These are phyloP conservation scores for Penicillium sp. DNA, from an alignment of 2,329 filamentous ascomycete species.

Conservation along the genomic window DNA sequence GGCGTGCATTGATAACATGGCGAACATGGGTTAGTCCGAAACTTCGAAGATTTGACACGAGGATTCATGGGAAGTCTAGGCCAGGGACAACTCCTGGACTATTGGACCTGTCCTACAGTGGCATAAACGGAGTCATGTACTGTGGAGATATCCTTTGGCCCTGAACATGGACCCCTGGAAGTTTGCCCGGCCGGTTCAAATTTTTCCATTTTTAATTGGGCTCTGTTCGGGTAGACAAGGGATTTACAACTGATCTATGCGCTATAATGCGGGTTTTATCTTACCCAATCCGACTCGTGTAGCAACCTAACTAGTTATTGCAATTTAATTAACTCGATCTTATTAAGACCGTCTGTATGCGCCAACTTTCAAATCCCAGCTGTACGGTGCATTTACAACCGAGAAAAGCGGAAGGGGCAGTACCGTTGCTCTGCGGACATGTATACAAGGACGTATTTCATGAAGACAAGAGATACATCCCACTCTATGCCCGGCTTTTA, in stretches of 20 bases:
- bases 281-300: not conserved
- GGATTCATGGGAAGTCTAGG: constrained; percentile 1
- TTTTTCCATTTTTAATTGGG: not conserved
- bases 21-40: not conserved
- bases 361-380: constrained; percentile 17
- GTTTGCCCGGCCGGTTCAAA: not conserved
- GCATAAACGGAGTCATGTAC: not conserved
- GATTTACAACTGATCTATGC: not conserved
- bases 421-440: constrained; percentile 23
- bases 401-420: constrained; percentile 21
- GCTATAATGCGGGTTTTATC: constrained; percentile 4
- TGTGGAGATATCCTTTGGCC: not conserved
- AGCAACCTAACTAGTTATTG: not conserved
- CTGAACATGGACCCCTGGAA: not conserved
- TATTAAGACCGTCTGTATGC: constrained; percentile 9
- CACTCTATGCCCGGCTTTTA: constrained; percentile 22
- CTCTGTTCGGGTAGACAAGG: not conserved
- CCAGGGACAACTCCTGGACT: not conserved
- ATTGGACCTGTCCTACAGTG: not conserved
- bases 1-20: not conserved
- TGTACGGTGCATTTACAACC: constrained; percentile 5
- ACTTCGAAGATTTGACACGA: not conserved
- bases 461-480: constrained; percentile 16
- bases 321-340: too few relatives aligned
- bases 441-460: constrained; percentile 24